Evolutionary conservation across 306 rosid species (phyloP), one percentile per base, ranked within the genome.

Genomic region (Quercus aquifolioides): DNA sequence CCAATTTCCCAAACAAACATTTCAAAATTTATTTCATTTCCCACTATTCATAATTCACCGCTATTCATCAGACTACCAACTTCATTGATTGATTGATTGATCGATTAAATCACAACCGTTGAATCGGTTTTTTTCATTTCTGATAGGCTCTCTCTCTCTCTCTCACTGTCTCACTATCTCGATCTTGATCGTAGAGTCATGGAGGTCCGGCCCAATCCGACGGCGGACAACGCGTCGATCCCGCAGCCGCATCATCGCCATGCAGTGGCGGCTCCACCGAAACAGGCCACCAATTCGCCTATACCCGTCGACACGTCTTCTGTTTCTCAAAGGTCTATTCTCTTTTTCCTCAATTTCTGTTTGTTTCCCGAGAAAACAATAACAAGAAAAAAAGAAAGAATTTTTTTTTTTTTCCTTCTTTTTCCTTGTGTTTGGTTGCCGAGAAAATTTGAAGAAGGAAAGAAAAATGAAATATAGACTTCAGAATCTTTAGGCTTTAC

Each of bases 131-230:
- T 41, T 38, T 7, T 8, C 12, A 8, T 2, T 8, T 41, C 46
- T 41, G 1, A 41, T 41, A 41, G 46, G 46, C 46, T 8, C 43
- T 38, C 46, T 6, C 41, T 35, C 41, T 35, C 41, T 38, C 46
- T 41, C 12, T 41, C 46, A 0, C 12, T 8, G 46, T 41, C 46
- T 41, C 46, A 41, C 46, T 41, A 41, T 41, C 46, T 41, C 46
- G 46, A 41, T 41, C 46, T 41, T 41, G 46, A 41, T 41, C 46
- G 11, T 41, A 2, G 46, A 41, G 3, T 41, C 46, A 41, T 41
- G 99, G 99, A 95, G 87, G 92, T 89, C 71, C 89, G 96, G 26
- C 81, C 93, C 69, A 85, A 86, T 80, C 79, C 86, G 74, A 79
- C 89, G 79, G 79, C 82, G 75, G 97, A 88, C 43, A 84, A 91